Evolutionary conservation across 208 protist genomes (phyloP).

Genomic region (Trypanosoma avium): DNA sequence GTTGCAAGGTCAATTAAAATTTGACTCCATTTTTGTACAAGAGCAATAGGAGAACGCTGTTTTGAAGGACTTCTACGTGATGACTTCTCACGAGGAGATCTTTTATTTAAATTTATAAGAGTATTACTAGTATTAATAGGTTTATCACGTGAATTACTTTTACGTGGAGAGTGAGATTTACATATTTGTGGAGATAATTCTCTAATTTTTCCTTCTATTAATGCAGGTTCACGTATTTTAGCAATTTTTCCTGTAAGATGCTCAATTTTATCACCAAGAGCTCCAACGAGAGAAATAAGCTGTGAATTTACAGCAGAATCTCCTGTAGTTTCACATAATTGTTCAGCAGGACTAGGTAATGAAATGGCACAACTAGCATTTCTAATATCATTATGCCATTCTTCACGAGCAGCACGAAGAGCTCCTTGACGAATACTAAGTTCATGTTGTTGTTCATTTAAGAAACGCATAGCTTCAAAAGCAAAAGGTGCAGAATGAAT

Average conservation of each 20-base stretch:
- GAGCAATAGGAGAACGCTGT: neutral
- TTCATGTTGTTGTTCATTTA: conserved; percentile 23
- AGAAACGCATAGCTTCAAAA: conserved; percentile 38
- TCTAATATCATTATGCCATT: conserved; percentile 27
- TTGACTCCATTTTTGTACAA: conserved; percentile 27
- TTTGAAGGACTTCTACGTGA: neutral
- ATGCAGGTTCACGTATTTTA: conserved; percentile 4
- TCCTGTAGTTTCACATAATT: neutral
- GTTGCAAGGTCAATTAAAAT: conserved; percentile 19
- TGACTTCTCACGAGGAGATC: neutral
- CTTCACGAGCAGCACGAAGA: conserved; percentile 31
- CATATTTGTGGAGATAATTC: no score
- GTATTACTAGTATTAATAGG: no score
- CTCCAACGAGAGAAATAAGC: conserved; percentile 19
- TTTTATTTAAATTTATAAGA: no score
- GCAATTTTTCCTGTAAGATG: conserved; percentile 17
- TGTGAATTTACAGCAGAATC: conserved; percentile 9
- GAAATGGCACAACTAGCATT: neutral
- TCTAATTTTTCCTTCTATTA: neutral
- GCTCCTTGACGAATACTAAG: conserved; percentile 18
- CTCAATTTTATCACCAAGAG: conserved; percentile 37
- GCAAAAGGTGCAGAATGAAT: conserved; percentile 9
- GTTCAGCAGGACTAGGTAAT: neutral
- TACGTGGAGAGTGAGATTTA: neutral
- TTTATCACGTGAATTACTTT: neutral